Evolutionary conservation across 257 asterid genomes (phyloP).

Genomic region (Ophiorrhiza pumila): DNA sequence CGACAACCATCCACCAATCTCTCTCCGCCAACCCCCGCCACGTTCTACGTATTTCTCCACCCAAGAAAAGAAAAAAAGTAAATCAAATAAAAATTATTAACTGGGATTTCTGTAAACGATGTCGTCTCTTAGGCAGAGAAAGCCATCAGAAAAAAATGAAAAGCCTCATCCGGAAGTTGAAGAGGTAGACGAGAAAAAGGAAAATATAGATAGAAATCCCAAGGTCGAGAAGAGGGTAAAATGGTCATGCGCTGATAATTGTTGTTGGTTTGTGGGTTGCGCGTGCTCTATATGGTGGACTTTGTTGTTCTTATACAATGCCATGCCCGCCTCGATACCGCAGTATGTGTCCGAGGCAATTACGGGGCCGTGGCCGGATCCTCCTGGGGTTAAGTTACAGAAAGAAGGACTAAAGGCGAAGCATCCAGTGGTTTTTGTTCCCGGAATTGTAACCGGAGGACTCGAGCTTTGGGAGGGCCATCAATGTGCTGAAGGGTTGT

Average conservation of each 20-base stretch:
- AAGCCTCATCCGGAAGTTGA: slow-evolving; percentile 21
- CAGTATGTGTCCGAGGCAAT: slow-evolving; percentile 83
- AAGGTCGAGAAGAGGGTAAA: slow-evolving; percentile 28
- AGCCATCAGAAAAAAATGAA: slow-evolving; percentile 34
- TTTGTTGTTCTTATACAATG: slow-evolving; percentile 57
- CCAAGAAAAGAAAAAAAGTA: background rate
- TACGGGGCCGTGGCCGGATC: slow-evolving; percentile 76
- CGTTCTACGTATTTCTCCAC: background rate
- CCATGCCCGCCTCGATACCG: slow-evolving; percentile 78
- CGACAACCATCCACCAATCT: background rate
- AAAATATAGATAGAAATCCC: slow-evolving; percentile 14
- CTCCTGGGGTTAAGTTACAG: slow-evolving; percentile 73
- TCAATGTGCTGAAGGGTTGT: slow-evolving; percentile 85
- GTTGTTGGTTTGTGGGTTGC: slow-evolving; percentile 85
- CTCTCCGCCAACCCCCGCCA: background rate
- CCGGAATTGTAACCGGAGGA: slow-evolving; percentile 93
- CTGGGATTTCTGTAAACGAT: background rate
- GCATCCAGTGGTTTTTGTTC: slow-evolving; percentile 94
- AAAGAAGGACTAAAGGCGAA: slow-evolving; percentile 68
- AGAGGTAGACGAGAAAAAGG: slow-evolving; percentile 27
- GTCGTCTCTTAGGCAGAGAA: slow-evolving; percentile 41
- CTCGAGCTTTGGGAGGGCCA: slow-evolving; percentile 94
- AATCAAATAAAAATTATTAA: background rate
- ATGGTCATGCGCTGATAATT: slow-evolving; percentile 80
- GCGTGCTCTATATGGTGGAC: slow-evolving; percentile 81